Percentiles rank a stretch among this genome's conserved stretches.
phyloP scores from a whole-genome alignment of 2,329 filamentous ascomycete genomes.

The Ophiocordyceps sinensis region DNA sequence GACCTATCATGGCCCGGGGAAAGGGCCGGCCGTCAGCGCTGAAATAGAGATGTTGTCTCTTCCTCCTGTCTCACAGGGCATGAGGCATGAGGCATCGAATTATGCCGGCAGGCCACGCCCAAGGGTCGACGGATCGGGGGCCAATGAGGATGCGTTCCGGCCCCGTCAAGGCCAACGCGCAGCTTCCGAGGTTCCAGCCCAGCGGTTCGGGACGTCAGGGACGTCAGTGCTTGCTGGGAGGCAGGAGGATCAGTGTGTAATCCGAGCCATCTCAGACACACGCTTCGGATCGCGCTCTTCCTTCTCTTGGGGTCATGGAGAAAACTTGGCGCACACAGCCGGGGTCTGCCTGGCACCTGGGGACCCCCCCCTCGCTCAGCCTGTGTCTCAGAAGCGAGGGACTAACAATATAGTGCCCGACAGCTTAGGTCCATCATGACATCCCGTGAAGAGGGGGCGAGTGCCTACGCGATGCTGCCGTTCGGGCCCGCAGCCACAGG shows the following conservation, averaged over 20 bases:
- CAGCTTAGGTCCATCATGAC: background rate
- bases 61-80: conserved; percentile 1
- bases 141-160: too few species aligned
- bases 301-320: background rate
- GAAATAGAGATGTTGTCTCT: background rate
- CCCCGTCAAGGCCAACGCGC: too few species aligned
- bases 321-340: too few species aligned
- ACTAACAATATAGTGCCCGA: background rate
- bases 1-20: too few species aligned
- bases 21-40: background rate
- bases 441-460: background rate
- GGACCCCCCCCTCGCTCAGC: too few species aligned
- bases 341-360: too few species aligned
- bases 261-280: conserved; percentile 1
- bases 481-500: too few species aligned
- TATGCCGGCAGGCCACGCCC: background rate
- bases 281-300: background rate
- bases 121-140: too few species aligned
- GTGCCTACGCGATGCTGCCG: background rate
- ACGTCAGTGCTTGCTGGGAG: background rate
- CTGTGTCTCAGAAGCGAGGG: background rate
- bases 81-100: background rate
- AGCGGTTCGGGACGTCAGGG: conserved; percentile 1
- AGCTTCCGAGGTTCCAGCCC: background rate
- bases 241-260: background rate